Evolutionary conservation across 2,329 filamentous ascomycete species (phyloP), one percentile per base, ranked within the genome.

Genomic region (Penicillium paneum): DNA sequence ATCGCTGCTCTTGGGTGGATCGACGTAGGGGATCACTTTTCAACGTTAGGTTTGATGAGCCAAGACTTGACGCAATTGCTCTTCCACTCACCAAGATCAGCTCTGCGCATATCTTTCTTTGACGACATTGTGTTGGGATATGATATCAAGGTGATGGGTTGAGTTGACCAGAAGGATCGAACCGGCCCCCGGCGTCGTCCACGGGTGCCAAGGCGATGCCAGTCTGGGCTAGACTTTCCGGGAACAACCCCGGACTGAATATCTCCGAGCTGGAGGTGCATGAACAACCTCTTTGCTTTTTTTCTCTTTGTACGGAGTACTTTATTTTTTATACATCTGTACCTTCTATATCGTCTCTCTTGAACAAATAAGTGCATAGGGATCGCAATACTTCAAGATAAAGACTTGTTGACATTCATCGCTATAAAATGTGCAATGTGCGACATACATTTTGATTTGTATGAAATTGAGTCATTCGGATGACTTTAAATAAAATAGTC

Each of bases 11-110:
- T 83, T 79, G 45, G 81, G 78, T 40, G 91, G 90, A 65, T 88
- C 88, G 74, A 90, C 85, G 74, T 94, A 97, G 57, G 92, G 92
- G 65, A 97, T 89, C 71, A 92, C 92, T 97, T 21, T 29, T 38
- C 31, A 8, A 58, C 10, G 21, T 58, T 49, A 55, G 52, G 41
- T 38, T 32, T 10, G 19, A 44, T 1, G 13, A 5, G 34, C 19
- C 15, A 29, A 29, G 8, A 13, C 10, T 31, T 28, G 31, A 29
- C 40, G n/a, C 42, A 39, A n/a, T 19, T 17, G 1, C 35, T 45
- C 21, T 24, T 31, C 17, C 42, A 72, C 83, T 64, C 81, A 91
- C 88, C 83, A 62, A 92, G 80, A 72, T 92, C 88, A 56, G 80
- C 75, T 67, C 88, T 81, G 58, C 88, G 84, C 86, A 90, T 89